phyloP scores from a whole-genome alignment of 345 rosid species.

The Aquilaria sinensis region DNA sequence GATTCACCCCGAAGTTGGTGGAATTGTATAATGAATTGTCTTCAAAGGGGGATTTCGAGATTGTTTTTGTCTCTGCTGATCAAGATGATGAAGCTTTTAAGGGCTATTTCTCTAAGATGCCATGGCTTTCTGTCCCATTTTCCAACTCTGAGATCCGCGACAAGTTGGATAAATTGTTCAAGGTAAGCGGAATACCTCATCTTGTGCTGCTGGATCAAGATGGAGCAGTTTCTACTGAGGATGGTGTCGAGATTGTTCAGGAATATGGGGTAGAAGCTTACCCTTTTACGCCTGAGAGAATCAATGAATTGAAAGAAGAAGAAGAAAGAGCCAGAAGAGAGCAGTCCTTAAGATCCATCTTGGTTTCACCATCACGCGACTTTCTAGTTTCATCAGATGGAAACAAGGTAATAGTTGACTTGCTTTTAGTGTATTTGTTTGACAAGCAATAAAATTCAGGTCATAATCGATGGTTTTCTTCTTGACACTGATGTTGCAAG shows the following conservation, averaged over 20 bases:
- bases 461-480: neutral
- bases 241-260: constrained; percentile 42
- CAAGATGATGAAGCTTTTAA: constrained; percentile 47
- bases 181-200: constrained; percentile 65
- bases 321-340: constrained; percentile 51
- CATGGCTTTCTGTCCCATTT: constrained; percentile 84
- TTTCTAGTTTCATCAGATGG: constrained; percentile 48
- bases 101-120: constrained; percentile 69
- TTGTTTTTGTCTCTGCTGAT: constrained; percentile 52
- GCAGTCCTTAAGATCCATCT: constrained; percentile 51
- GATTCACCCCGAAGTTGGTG: constrained; percentile 53
- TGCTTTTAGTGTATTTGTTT: no score
- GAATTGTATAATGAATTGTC: constrained; percentile 52
- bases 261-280: constrained; percentile 62
- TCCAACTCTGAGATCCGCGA: constrained; percentile 49
- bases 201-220: constrained; percentile 60
- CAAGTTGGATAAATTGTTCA: constrained; percentile 39
- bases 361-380: constrained; percentile 49
- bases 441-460: no score
- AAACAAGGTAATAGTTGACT: constrained; percentile 30
- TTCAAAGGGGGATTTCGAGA: constrained; percentile 48
- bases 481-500: neutral
- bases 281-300: constrained; percentile 59
- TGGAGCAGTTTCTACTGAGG: constrained; percentile 40
- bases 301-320: constrained; percentile 52